Evolutionary conservation across 148 eudicot genomes (phyloP).

Genomic region (Fagopyrum tataricum): DNA sequence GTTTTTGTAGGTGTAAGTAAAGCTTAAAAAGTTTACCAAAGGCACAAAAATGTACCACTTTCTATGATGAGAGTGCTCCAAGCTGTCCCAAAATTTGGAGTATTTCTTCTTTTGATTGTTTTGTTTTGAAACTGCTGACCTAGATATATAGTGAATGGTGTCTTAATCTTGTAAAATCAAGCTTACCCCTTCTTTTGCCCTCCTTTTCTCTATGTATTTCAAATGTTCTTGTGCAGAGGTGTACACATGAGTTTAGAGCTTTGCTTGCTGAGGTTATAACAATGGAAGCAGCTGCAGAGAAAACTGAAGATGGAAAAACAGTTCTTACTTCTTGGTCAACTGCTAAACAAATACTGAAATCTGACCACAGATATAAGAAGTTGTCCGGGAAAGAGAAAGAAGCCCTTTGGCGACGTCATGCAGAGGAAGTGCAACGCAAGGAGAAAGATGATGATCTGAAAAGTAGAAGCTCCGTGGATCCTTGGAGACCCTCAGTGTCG

Average conservation of each 20-base stretch:
- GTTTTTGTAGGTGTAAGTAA: not conserved
- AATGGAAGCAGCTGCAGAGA: conserved; percentile 46
- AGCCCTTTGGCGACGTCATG: conserved; percentile 76
- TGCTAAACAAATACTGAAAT: conserved; percentile 65
- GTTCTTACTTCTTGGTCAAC: conserved; percentile 85
- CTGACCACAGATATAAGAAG: conserved; percentile 60
- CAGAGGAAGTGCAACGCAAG: conserved; percentile 66
- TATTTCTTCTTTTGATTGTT: not conserved
- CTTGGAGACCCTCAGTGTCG: conserved; percentile 35
- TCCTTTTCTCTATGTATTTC: conserved; percentile 2
- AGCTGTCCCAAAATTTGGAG: not conserved
- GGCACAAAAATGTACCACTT: not conserved
- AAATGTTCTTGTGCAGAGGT: conserved; percentile 40
- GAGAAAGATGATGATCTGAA: conserved; percentile 38
- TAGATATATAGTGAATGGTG: not conserved
- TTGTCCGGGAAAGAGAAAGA: conserved; percentile 85
- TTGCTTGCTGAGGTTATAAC: conserved; percentile 67
- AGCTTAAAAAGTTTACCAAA: not conserved
- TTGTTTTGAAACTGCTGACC: not conserved
- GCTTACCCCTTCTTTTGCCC: not conserved
- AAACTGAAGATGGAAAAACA: conserved; percentile 76
- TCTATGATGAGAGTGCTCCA: not conserved
- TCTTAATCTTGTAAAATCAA: not conserved
- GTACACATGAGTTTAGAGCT: conserved; percentile 49
- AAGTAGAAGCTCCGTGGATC: conserved; percentile 35